Evolutionary conservation across 2,329 filamentous ascomycete genomes (phyloP), one percentile per base, ranked within the genome.

Genomic region (Fusarium pininemorale): DNA sequence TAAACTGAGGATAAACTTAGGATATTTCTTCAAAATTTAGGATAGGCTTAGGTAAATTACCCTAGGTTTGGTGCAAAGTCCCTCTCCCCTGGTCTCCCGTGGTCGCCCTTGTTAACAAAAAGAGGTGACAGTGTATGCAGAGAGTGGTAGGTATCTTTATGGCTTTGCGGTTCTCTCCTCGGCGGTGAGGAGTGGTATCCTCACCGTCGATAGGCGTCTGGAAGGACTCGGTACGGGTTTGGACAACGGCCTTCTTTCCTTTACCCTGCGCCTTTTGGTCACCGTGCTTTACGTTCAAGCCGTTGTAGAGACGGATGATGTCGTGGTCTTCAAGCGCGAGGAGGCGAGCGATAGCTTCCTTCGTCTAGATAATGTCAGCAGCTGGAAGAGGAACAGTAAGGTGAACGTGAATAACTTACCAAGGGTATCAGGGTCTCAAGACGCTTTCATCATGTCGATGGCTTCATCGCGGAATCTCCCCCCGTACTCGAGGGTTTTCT

Each of bases 261-360:
- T 32, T 24, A 1, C 6, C 22, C 22, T 14, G 3, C 0, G 22
- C 11, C 13, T 50, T 51, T 7, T 3, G 6, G 0, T 35, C 30
- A 2, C 22, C 22, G 0, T n/a, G 6, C 15, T 24, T 13, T 0
- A 3, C 0, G 4, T 8, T 35, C 0, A 24, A 1, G 7, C 30
- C 12, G 12, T 6, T 35, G 12, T 24, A 51, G 0, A 51, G 22
- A 0, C 30, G 22, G 11, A 14, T 14, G 7, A 24, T 3, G 2
- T 32, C 15, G 0, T 35, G 10, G 3, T 32, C 48, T 5, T 51
- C 8, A 4, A 47, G 18, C 5, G 26, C 14, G 0, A 28, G 3
- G 6, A 51, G 30, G 22, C 22, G 48, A 9, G 30, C 28, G 12
- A 35, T 6, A 1, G 11, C 5, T 10, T 24, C 30, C 5, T 10